These are phyloP conservation scores for Colletotrichum camelliae DNA, from an alignment of 2,329 filamentous ascomycete species.

Conservation along the genomic window DNA sequence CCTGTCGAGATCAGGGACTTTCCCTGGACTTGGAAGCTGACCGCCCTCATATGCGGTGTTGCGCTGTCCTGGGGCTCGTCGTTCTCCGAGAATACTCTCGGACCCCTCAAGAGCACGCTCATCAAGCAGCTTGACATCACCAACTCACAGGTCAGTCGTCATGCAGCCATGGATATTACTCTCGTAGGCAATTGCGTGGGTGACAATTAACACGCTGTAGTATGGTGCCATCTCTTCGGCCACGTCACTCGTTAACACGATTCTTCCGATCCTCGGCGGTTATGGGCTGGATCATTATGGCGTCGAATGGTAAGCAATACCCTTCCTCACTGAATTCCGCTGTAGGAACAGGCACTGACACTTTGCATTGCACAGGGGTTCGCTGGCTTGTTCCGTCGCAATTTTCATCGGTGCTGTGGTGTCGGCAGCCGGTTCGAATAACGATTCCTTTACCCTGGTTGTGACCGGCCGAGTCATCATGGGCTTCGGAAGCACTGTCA, in stretches of 20 bases:
- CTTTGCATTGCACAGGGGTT: slow-evolving; percentile 19
- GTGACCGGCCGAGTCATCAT: slow-evolving; percentile 28
- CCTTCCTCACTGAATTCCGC: too few species aligned
- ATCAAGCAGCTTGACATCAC: slow-evolving; percentile 25
- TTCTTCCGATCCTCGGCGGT: slow-evolving; percentile 30
- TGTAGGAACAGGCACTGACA: background rate
- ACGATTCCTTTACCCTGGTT: slow-evolving; percentile 26
- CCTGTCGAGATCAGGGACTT: slow-evolving; percentile 23
- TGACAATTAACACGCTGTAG: background rate
- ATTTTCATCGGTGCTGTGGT: slow-evolving; percentile 29
- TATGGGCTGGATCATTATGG: slow-evolving; percentile 30
- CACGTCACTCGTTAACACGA: slow-evolving; percentile 28
- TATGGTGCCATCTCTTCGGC: slow-evolving; percentile 29
- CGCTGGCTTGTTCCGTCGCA: slow-evolving; percentile 25
- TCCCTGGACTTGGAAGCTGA: slow-evolving; percentile 27
- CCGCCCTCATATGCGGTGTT: slow-evolving; percentile 26
- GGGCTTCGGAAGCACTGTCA: slow-evolving; percentile 31
- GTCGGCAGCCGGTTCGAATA: slow-evolving; percentile 27
- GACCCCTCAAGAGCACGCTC: slow-evolving; percentile 27
- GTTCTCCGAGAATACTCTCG: slow-evolving; percentile 29
- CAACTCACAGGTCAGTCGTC: slow-evolving; percentile 15
- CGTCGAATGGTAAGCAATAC: slow-evolving; percentile 25
- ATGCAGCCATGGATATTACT: background rate
- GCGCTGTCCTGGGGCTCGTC: slow-evolving; percentile 30
- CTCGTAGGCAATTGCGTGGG: background rate